Evolutionary conservation across 2,329 filamentous ascomycete species (phyloP).

Genomic region (Cladosporium sp.): DNA sequence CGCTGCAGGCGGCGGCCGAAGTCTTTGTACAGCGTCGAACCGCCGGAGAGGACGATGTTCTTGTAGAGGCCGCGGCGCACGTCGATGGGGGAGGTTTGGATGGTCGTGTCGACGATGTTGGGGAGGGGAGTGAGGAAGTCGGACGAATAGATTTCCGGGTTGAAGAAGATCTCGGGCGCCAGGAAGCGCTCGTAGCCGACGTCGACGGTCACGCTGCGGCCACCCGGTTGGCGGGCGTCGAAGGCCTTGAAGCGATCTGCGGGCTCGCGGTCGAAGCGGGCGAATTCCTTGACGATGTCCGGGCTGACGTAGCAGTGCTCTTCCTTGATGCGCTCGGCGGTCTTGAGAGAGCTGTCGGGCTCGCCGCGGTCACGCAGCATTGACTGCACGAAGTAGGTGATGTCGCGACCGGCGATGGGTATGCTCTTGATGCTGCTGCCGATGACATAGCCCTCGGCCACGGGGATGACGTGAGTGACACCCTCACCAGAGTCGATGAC

Average conservation of each 20-base stretch:
- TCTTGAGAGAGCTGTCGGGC: slow-evolving; percentile 94
- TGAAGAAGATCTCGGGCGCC: slow-evolving; percentile 99
- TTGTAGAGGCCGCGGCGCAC: slow-evolving; percentile 97
- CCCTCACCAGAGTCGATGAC: slow-evolving; percentile 98
- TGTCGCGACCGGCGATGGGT: slow-evolving; percentile 94
- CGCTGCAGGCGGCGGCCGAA: slow-evolving; percentile 94
- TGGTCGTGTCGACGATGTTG: slow-evolving; percentile 90
- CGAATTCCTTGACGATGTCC: slow-evolving; percentile 98
- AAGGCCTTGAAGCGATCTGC: slow-evolving; percentile 83
- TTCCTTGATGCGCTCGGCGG: slow-evolving; percentile 97
- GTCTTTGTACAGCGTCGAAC: slow-evolving; percentile 97
- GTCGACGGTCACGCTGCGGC: slow-evolving; percentile 79
- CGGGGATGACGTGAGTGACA: slow-evolving; percentile 98
- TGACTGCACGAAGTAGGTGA: slow-evolving; percentile 98
- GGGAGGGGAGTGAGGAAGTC: slow-evolving; percentile 96
- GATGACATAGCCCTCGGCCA: slow-evolving; percentile 98
- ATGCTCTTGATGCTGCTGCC: slow-evolving; percentile 99
- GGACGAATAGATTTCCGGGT: slow-evolving; percentile 98
- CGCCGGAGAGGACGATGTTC: slow-evolving; percentile 97
- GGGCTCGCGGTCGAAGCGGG: slow-evolving; percentile 87
- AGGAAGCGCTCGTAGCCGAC: slow-evolving; percentile 98
- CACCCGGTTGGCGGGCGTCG: slow-evolving; percentile 78
- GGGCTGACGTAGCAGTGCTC: slow-evolving; percentile 98
- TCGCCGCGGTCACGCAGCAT: slow-evolving; percentile 93
- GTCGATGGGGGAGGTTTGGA: slow-evolving; percentile 96